These are phyloP conservation scores for Clitoria ternatea DNA, from an alignment of 306 rosid genomes.

Conservation along the genomic window DNA sequence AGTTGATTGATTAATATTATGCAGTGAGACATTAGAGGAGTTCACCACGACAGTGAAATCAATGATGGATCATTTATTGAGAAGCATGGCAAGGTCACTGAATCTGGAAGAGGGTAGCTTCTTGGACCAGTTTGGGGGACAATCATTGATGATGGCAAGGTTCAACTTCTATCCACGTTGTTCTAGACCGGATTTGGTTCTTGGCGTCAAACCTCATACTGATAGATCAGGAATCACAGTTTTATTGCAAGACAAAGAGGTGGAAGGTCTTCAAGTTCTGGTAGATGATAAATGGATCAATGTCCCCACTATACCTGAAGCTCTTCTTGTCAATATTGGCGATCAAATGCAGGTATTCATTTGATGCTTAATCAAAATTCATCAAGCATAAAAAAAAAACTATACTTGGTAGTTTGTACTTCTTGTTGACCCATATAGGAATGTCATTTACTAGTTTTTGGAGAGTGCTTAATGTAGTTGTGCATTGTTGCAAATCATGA, in stretches of 20 bases:
- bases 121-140: too few species aligned
- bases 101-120: too few species aligned
- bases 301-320: slow-evolving; percentile 47
- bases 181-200: slow-evolving; percentile 53
- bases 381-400: neutral
- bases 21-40: slow-evolving; percentile 35
- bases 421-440: neutral
- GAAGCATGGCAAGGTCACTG: too few species aligned
- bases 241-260: slow-evolving; percentile 47
- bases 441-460: neutral
- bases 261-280: too few species aligned
- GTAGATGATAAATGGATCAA: slow-evolving; percentile 43
- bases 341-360: slow-evolving; percentile 53
- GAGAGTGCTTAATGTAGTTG: neutral
- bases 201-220: slow-evolving; percentile 59
- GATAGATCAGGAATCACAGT: slow-evolving; percentile 51
- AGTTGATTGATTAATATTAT: too few species aligned
- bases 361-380: too few species aligned
- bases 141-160: too few species aligned
- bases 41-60: slow-evolving; percentile 22
- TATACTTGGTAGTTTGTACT: neutral
- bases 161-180: too few species aligned
- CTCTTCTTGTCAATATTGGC: slow-evolving; percentile 55
- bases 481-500: slow-evolving; percentile 34
- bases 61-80: too few species aligned